These are phyloP conservation scores for Paraphoma chrysanthemicola DNA, from an alignment of 2,329 filamentous ascomycete genomes.

Conservation along the genomic window DNA sequence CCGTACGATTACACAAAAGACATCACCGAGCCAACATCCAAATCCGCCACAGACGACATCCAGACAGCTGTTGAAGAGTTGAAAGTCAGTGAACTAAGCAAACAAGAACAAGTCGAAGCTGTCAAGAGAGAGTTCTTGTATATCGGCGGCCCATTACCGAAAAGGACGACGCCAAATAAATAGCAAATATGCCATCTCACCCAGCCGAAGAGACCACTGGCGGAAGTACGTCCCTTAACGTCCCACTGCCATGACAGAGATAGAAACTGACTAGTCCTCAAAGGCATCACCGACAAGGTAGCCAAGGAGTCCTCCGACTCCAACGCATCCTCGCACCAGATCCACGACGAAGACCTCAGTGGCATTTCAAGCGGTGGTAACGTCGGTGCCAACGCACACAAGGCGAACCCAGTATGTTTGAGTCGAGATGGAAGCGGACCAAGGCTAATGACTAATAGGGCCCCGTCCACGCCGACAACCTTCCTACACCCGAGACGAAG, in stretches of 20 bases:
- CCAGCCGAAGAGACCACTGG: constrained; percentile 49
- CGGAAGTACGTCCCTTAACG: constrained; percentile 42
- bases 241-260: too few species aligned
- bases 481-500: constrained; percentile 55
- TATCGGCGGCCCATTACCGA: constrained; percentile 13
- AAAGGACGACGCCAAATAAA: constrained; percentile 13
- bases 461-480: constrained; percentile 53
- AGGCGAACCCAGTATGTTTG: constrained; percentile 48
- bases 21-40: neutral
- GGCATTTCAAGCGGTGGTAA: constrained; percentile 44
- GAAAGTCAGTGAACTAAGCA: constrained; percentile 9
- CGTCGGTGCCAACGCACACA: constrained; percentile 47
- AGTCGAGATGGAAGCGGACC: neutral
- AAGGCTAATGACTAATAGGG: constrained; percentile 40
- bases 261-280: neutral
- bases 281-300: constrained; percentile 54
- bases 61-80: constrained; percentile 12
- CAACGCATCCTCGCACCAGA: constrained; percentile 44
- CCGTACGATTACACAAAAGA: constrained; percentile 1
- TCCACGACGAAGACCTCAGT: constrained; percentile 44
- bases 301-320: constrained; percentile 54
- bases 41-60: constrained; percentile 5
- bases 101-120: constrained; percentile 12
- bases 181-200: constrained; percentile 48
- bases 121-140: constrained; percentile 12